Percentiles rank a stretch among this genome's conserved stretches.
phyloP scores from a whole-genome alignment of 2,329 filamentous ascomycete species.

The Aphanocladium album region DNA sequence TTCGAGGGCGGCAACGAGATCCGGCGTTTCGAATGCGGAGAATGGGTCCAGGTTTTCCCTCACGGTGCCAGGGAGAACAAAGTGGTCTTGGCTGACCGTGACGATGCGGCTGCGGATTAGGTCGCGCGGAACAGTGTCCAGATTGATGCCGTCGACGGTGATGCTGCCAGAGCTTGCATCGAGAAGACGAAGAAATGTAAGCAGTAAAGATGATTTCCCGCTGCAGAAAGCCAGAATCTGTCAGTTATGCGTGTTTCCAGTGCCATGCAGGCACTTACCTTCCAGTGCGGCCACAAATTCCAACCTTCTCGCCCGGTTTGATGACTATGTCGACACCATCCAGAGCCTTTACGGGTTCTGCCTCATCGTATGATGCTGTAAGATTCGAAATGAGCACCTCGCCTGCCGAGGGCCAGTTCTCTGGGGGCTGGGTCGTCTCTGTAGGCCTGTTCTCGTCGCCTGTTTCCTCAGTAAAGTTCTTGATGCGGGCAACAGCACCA shows the following conservation, averaged over 20 bases:
- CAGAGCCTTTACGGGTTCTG: slow-evolving; percentile 18
- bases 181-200: slow-evolving; percentile 44
- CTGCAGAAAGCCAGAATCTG: slow-evolving; percentile 25
- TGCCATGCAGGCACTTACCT: slow-evolving; percentile 15
- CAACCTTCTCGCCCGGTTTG: slow-evolving; percentile 41
- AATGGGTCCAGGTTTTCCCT: slow-evolving; percentile 44
- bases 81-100: slow-evolving; percentile 45
- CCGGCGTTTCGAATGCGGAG: slow-evolving; percentile 24
- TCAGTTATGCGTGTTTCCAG: no score
- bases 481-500: slow-evolving; percentile 30
- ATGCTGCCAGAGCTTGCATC: slow-evolving; percentile 35
- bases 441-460: slow-evolving; percentile 22
- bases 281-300: slow-evolving; percentile 48
- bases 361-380: slow-evolving; percentile 23
- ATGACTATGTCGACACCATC: slow-evolving; percentile 21
- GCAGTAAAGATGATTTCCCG: slow-evolving; percentile 46
- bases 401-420: slow-evolving; percentile 27
- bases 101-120: slow-evolving; percentile 39
- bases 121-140: slow-evolving; percentile 36
- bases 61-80: slow-evolving; percentile 41
- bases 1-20: slow-evolving; percentile 35
- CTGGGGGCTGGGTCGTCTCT: slow-evolving; percentile 19
- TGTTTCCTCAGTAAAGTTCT: slow-evolving; percentile 26
- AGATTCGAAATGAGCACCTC: slow-evolving; percentile 23
- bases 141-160: slow-evolving; percentile 37